Base-by-base conservation (phyloP, 331 rosid species). In the Stylosanthes scabra region DNA sequence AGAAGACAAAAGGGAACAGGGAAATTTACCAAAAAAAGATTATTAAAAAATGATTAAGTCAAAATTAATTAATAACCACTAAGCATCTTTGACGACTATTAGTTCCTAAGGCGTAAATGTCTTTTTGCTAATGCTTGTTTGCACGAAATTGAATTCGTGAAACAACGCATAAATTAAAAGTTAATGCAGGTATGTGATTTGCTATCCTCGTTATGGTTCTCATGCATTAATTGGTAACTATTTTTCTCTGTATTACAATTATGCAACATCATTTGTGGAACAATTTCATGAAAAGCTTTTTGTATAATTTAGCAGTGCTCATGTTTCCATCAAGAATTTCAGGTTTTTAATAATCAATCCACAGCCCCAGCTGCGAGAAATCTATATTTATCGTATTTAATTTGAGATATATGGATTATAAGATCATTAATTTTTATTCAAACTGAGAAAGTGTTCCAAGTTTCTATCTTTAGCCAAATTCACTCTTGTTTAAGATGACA, bases 21-120 rank as follows among this genome's bases (percentile, higher is more conserved):
- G 49, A 61, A 61, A 61, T 37, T 39, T 61, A 37, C 66, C 11
- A 39, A 39, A 61, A 61, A 61, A 8, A 13, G 66, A 61, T 61
- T 61, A 44, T 20, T 14, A 28, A 47, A 66, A 5, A 50, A 50
- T 50, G 8, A 46, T 59, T 14, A n/a, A 60, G 10, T 37, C 16
- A 11, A 12, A 1, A 50, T 2, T 34, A 34, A 14, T 16, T 8
- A 41, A 13, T 16, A 66, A 66, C 27, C 44, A 47, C 12, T 9
- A 39, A 27, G 28, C 27, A 66, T 13, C 45, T 13, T 31, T 14
- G 52, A 49, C 9, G 14, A 28, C n/a, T 29, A 7, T 8, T 27
- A 46, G 6, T 45, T 49, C 72, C 46, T 13, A 66, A 44, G 29
- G 3, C 28, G 45, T 10, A 13, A 7, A 40, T 40, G 45, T 3